Conservation (phyloP, 2,329 filamentous ascomycete species). For the Aspergillus fumigatus region DNA sequence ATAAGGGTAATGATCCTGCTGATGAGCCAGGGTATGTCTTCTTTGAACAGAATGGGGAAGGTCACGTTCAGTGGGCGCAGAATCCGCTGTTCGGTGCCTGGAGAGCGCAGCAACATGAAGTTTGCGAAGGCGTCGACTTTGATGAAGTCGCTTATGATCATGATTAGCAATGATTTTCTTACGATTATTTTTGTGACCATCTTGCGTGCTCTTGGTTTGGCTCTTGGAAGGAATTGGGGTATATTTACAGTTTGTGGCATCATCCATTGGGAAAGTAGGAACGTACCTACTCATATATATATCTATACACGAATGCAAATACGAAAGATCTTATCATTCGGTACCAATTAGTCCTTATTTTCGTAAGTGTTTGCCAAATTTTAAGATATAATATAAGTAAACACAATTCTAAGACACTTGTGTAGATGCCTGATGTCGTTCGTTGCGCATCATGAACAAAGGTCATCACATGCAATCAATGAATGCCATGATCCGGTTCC, state of each 20-base stretch:
- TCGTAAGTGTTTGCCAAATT: background rate
- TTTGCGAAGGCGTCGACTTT: constrained; percentile 37
- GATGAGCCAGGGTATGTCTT: constrained; percentile 35
- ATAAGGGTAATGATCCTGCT: constrained; percentile 5
- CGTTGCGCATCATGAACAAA: too few species aligned
- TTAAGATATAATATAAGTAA: background rate
- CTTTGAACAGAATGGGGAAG: constrained; percentile 35
- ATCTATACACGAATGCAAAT: background rate
- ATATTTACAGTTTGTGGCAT: constrained; percentile 1
- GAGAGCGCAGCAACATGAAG: constrained; percentile 31
- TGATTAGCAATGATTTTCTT: constrained; percentile 15
- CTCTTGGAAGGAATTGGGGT: background rate
- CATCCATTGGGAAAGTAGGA: background rate
- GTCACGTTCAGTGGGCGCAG: constrained; percentile 26
- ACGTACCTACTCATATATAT: background rate
- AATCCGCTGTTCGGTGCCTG: constrained; percentile 36
- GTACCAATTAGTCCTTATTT: background rate
- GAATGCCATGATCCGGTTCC: background rate
- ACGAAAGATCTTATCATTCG: background rate
- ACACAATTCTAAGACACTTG: background rate
- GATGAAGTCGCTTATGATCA: constrained; percentile 19
- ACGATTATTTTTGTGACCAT: constrained; percentile 11
- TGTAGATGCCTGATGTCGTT: background rate
- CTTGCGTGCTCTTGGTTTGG: background rate
- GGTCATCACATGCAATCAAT: too few species aligned